Conservation (phyloP, 164 flowering plant genomes). For the Dillenia suffruticosa region DNA sequence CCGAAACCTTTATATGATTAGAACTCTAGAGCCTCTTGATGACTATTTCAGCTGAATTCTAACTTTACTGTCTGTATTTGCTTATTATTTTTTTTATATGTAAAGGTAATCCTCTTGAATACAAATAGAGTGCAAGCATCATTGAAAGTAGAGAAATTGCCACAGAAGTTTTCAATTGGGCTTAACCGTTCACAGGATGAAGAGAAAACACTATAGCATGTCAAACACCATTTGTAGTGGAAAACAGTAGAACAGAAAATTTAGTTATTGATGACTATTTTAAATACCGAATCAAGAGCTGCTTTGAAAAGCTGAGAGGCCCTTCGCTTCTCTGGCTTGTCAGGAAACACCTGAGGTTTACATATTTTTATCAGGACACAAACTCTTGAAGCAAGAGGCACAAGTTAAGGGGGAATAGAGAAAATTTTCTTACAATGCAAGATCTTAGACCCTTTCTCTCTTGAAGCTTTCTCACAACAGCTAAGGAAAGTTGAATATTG, state of each 20-base stretch:
- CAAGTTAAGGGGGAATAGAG: neutral
- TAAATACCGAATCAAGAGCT: constrained; percentile 76
- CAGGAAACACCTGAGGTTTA: constrained; percentile 80
- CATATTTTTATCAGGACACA: constrained; percentile 2
- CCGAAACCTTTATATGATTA: too few species aligned
- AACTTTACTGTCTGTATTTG: too few species aligned
- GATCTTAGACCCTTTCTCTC: constrained; percentile 61
- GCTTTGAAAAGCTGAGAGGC: constrained; percentile 70
- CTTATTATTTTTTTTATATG: too few species aligned
- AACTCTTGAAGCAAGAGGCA: neutral
- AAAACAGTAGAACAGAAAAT: neutral
- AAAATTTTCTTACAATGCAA: constrained; percentile 60
- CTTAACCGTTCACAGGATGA: neutral
- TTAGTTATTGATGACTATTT: neutral
- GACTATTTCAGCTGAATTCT: too few species aligned
- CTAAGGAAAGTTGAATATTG: constrained; percentile 83
- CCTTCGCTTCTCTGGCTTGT: constrained; percentile 86
- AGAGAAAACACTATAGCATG: neutral
- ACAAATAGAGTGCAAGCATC: too few species aligned
- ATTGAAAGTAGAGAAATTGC: too few species aligned
- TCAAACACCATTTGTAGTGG: too few species aligned
- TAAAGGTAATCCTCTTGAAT: too few species aligned
- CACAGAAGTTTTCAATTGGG: too few species aligned
- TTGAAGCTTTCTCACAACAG: constrained; percentile 67
- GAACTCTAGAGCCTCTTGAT: too few species aligned